Evolutionary conservation across 345 rosid species (phyloP), one percentile per base, ranked within the genome.

Genomic region (Pistacia atlantica): DNA sequence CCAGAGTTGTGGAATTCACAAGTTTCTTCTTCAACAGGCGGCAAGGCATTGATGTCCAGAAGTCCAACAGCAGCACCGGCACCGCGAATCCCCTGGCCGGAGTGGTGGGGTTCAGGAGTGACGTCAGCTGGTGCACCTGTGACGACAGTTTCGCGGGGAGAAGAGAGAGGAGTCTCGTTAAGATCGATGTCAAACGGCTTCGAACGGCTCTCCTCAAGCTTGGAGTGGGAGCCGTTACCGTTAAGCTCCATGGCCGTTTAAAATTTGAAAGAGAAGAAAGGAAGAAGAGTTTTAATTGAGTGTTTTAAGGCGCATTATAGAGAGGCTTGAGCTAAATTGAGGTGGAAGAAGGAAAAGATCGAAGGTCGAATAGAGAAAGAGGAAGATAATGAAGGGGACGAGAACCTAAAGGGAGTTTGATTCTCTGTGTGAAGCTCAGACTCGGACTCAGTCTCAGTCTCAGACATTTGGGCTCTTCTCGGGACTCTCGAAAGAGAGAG

Each of bases 101-200:
- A 14, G 25, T 11, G 62, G 62, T 16, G 56, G 56, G 33, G 14
- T 1, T n/a, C 20, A 48, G 67, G 51, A 2, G 25, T 37, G 31
- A 9, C 64, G 49, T 22, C 78, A 12, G 33, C 51, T 52, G 70
- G 52, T 4, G 55, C 35, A 12, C 31, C 45, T 28, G 45, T 17
- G 10, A 45, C 22, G 33, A 37, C n/a, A 11, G 18, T 17, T 35
- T 81, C 84, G 20, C 67, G 70, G 18, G 86, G 86, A 59, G 86
- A 83, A 46, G 64, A 66, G 7, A 77, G 56, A 60, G 86, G 86
- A 4, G 79, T 35, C 72, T 78, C 84, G 72, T 83, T 80, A 31
- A 83, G 86, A 78, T 83, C 86, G 78, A 83, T 78, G 11, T 71
- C 80, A 16, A 83, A 83, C 57, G 79, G 72, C 67, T 71, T 63